Evolutionary conservation across 352 stramenopile species (phyloP).

Genomic region (Pythium brassicae): DNA sequence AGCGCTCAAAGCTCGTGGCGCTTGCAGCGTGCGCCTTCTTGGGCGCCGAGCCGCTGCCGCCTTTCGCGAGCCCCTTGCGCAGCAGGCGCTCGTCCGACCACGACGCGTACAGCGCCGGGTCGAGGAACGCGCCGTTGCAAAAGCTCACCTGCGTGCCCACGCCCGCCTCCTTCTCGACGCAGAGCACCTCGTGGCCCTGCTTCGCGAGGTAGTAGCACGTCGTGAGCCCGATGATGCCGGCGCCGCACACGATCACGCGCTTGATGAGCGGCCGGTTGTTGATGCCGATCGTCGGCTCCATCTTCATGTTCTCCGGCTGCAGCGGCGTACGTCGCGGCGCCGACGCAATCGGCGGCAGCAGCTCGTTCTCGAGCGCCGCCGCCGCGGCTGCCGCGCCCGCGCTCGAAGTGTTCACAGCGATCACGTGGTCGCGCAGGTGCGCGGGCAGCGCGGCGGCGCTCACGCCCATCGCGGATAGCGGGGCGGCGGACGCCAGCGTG

Average conservation of each 20-base stretch:
- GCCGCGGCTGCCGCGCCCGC: slow-evolving; percentile 2
- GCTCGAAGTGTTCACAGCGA: slow-evolving; percentile 18
- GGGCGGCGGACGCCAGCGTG: not conserved
- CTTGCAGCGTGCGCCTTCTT: slow-evolving; percentile 3
- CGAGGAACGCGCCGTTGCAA: slow-evolving; percentile 80
- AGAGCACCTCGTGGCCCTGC: slow-evolving; percentile 83
- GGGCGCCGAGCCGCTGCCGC: slow-evolving; percentile 9
- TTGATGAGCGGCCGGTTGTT: slow-evolving; percentile 56
- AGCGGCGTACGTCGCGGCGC: slow-evolving; percentile 55
- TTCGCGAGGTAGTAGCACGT: slow-evolving; percentile 85
- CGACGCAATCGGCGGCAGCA: slow-evolving; percentile 57
- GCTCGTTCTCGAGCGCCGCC: slow-evolving; percentile 30
- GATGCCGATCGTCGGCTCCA: slow-evolving; percentile 57
- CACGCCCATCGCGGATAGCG: slow-evolving; percentile 3
- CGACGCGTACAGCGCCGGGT: slow-evolving; percentile 76
- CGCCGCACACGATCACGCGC: slow-evolving; percentile 82
- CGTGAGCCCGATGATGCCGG: slow-evolving; percentile 80
- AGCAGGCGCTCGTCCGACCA: slow-evolving; percentile 74
- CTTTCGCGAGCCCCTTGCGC: slow-evolving; percentile 29
- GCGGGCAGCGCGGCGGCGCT: slow-evolving; percentile 41
- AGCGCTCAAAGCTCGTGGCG: slow-evolving; percentile 7
- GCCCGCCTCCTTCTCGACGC: slow-evolving; percentile 75
- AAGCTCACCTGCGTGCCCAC: slow-evolving; percentile 79
- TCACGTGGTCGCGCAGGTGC: slow-evolving; percentile 57
- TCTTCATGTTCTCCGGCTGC: slow-evolving; percentile 61